Evolutionary conservation across 345 rosid genomes (phyloP).

Genomic region (Aquilaria malaccensis): DNA sequence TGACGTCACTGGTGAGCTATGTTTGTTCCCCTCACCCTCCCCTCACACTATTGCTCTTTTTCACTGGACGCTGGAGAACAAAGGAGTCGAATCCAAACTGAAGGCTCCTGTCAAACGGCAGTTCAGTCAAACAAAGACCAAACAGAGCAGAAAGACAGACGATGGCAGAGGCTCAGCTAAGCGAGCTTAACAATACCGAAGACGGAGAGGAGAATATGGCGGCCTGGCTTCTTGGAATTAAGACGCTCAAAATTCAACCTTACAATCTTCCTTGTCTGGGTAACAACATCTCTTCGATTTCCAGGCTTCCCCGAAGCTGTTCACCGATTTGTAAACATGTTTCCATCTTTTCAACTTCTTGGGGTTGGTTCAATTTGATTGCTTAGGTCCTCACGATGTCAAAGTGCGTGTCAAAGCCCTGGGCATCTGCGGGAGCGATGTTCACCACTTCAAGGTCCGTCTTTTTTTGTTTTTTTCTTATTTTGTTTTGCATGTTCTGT

Average conservation of each 20-base stretch:
- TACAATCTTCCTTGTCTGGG: slow-evolving; percentile 52
- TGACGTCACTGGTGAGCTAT: too few species aligned
- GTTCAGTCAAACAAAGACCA: too few species aligned
- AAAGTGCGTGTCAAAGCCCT: slow-evolving; percentile 50
- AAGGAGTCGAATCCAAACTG: too few species aligned
- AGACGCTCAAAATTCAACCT: slow-evolving; percentile 47
- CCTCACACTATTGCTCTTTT: too few species aligned
- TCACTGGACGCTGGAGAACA: too few species aligned
- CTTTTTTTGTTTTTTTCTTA: too few species aligned
- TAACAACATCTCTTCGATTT: not conserved
- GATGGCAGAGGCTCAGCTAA: slow-evolving; percentile 14
- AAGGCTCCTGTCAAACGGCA: too few species aligned
- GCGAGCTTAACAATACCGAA: not conserved
- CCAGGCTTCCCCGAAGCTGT: too few species aligned
- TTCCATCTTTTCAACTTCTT: not conserved
- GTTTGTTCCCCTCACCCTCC: too few species aligned
- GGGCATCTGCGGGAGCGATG: slow-evolving; percentile 66
- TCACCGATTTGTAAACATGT: too few species aligned
- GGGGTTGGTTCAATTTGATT: not conserved
- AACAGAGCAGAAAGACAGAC: not conserved
- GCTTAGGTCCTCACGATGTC: slow-evolving; percentile 44
- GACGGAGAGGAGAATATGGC: slow-evolving; percentile 41
- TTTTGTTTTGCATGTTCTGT: not conserved
- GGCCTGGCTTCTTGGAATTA: slow-evolving; percentile 59
- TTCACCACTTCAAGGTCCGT: slow-evolving; percentile 57